A percentile compares a stretch with the other conserved stretches of the same genome.
These are phyloP conservation scores for Puccinellia tenuiflora DNA, from an alignment of 176 grass and related monocot species.

Conservation along the genomic window DNA sequence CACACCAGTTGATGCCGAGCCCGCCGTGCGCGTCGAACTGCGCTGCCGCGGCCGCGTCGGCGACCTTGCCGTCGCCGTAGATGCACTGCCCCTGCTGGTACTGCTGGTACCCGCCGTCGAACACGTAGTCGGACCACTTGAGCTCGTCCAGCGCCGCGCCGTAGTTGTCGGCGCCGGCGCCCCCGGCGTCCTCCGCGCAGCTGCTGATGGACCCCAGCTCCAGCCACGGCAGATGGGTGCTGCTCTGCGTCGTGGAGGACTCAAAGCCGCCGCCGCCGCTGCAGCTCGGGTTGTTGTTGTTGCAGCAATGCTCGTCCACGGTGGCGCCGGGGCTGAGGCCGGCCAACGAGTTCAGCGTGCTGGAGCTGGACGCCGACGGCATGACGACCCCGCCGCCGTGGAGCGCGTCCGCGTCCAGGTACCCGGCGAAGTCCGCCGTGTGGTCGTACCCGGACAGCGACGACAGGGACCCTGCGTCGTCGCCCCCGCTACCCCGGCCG, in stretches of 20 bases:
- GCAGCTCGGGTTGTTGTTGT: slow-evolving; percentile 13
- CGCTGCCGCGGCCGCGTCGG: background rate
- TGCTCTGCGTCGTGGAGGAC: background rate
- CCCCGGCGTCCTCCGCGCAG: background rate
- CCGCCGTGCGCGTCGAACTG: slow-evolving; percentile 31
- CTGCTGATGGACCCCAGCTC: slow-evolving; percentile 32
- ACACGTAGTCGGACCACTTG: slow-evolving; percentile 56
- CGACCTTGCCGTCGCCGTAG: slow-evolving; percentile 43
- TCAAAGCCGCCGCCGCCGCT: slow-evolving; percentile 22
- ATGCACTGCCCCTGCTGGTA: slow-evolving; percentile 31
- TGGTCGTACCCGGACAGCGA: slow-evolving; percentile 32
- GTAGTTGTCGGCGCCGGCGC: slow-evolving; percentile 26
- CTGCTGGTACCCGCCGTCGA: slow-evolving; percentile 38
- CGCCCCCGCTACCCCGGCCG: background rate
- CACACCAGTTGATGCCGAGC: slow-evolving; percentile 39
- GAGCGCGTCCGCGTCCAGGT: slow-evolving; percentile 25
- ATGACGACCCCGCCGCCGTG: background rate
- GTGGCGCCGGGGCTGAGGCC: slow-evolving; percentile 37
- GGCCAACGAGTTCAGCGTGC: slow-evolving; percentile 41
- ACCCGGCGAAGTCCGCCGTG: slow-evolving; percentile 13
- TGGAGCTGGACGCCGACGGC: slow-evolving; percentile 46
- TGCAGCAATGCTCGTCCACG: slow-evolving; percentile 27
- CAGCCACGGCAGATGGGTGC: slow-evolving; percentile 29
- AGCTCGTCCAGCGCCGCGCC: slow-evolving; percentile 49
- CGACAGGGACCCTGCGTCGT: slow-evolving; percentile 23